Percentiles rank a stretch among this genome's conserved stretches.
phyloP scores from a whole-genome alignment of 345 rosid species.

The rapeseed (Brassica napus) region Da-Ae NC_063440.1:21727501-21728000 shows the following conservation, averaged over 20 bases:
- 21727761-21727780: constrained; percentile 60
- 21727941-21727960: constrained; percentile 33
- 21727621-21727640: constrained; percentile 58
- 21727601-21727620: constrained; percentile 67
- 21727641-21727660: constrained; percentile 82
- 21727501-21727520: constrained; percentile 84
- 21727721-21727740: background rate
- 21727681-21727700: constrained; percentile 96
- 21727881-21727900: constrained; percentile 14
- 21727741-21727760: background rate
- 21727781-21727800: constrained; percentile 94
- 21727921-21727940: constrained; percentile 8
- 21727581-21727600: constrained; percentile 79
- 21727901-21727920: constrained; percentile 11
- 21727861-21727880: constrained; percentile 60
- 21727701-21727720: constrained; percentile 21
- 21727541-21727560: constrained; percentile 60
- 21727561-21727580: constrained; percentile 53
- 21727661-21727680: constrained; percentile 97
- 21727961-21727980: constrained; percentile 84
- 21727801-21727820: constrained; percentile 95
- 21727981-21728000: constrained; percentile 94
- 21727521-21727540: constrained; percentile 81
- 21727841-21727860: constrained; percentile 98
- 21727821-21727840: constrained; percentile 99